Evolutionary conservation across 2,329 filamentous ascomycete genomes (phyloP), one percentile per base, ranked within the genome.

Genomic region (Pyrenophora tritici-repentis): DNA sequence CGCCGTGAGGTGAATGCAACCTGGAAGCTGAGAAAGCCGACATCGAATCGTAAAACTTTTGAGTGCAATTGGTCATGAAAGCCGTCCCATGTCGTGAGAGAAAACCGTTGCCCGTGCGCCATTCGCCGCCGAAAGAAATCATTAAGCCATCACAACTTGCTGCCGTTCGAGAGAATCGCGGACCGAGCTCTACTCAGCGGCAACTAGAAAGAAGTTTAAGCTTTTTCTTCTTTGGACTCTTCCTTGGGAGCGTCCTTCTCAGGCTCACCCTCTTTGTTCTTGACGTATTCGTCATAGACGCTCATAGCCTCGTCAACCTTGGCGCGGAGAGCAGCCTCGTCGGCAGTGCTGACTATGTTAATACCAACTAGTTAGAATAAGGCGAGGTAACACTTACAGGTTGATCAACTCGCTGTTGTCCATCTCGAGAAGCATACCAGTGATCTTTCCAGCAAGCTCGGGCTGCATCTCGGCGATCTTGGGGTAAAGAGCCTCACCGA

Each of bases 401-500:
- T 90, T 90, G 73, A 99, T 84, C 67, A 99, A 82, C 81, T 99
- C 94, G 50, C 83, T 75, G 79, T 97, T 97, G 70, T 97, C 94
- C 94, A 99, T 99, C 85, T 99, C 94, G 68, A 99, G 80, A 69
- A 99, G 88, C 94, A 99, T 99, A 79, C 94, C 94, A 56, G 94
- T 99, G 76, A 99, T 97, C 87, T 99, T 99, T 74, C 94, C 94
- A 58, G 94, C 94, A 70, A 99, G 83, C 69, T 97, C 92, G 54
- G 91, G 89, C 81, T 99, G 94, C 78, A 96, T 87, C 64, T 85
- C 86, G 76, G 92, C 87, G 71, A 99, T 97, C 88, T 97, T 99
- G 73, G 94, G 94, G 84, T 97, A 99, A 67, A 99, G 89, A 66
- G 91, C 87, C 81, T 99, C 94, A 75, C 94, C 94, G 47, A 99